Evolutionary conservation across 352 stramenopile genomes (phyloP).

Genomic region (Phytophthora pluvialis): DNA sequence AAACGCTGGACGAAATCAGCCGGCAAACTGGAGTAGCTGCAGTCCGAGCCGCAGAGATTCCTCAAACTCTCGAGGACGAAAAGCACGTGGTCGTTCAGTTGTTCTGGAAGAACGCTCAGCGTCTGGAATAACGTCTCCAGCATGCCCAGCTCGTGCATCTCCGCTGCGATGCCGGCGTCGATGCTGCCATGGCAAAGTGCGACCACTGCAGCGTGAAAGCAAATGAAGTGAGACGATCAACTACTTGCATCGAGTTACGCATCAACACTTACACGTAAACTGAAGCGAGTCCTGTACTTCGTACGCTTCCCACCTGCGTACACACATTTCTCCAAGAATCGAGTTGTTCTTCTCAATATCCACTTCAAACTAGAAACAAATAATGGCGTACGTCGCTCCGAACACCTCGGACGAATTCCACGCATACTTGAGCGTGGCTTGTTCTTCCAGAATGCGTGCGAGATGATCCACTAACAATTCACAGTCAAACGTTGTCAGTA

Average conservation of each 20-base stretch:
- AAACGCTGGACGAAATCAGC: conserved; percentile 28
- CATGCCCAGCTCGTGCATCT: conserved; percentile 49
- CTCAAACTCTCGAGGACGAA: conserved; percentile 54
- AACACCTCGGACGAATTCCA: conserved; percentile 54
- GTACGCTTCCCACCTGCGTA: conserved; percentile 46
- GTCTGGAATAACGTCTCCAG: conserved; percentile 41
- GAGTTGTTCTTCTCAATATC: conserved; percentile 19
- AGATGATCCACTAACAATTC: conserved; percentile 62
- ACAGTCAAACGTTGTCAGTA: background rate
- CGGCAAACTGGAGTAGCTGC: conserved; percentile 16
- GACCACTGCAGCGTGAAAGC: conserved; percentile 38
- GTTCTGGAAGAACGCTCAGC: conserved; percentile 26
- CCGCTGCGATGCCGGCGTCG: conserved; percentile 48
- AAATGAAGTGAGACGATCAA: no score
- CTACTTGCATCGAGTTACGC: no score
- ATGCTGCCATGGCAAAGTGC: conserved; percentile 67
- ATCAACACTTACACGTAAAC: conserved; percentile 47
- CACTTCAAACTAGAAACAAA: conserved; percentile 22
- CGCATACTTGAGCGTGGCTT: conserved; percentile 43
- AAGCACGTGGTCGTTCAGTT: conserved; percentile 20
- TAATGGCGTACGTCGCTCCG: conserved; percentile 24
- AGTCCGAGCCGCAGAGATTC: conserved; percentile 53
- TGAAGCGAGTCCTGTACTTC: conserved; percentile 64
- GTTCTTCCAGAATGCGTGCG: conserved; percentile 56
- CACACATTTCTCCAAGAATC: background rate